phyloP scores from a whole-genome alignment of 2,329 filamentous ascomycete genomes.

The Hypoxylon sp. region DNA sequence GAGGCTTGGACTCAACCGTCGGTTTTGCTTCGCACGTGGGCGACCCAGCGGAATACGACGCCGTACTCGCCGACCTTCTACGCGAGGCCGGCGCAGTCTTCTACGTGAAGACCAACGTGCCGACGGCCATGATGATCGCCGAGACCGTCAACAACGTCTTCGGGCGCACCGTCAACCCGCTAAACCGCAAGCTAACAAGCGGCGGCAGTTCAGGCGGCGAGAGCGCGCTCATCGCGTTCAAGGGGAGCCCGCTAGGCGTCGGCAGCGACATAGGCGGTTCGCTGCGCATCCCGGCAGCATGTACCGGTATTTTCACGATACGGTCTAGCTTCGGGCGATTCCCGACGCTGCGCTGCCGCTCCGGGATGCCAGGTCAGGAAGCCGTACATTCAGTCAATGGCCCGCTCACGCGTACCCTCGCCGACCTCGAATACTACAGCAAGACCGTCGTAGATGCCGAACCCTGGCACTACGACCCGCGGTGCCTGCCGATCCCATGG shows the following conservation, averaged over 20 bases:
- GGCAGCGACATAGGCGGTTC: slow-evolving; percentile 56
- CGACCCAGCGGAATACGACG: slow-evolving; percentile 65
- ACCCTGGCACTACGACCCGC: slow-evolving; percentile 72
- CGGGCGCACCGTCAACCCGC: slow-evolving; percentile 74
- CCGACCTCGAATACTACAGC: slow-evolving; percentile 70
- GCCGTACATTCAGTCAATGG: slow-evolving; percentile 75
- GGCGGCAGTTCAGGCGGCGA: slow-evolving; percentile 79
- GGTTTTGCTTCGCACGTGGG: slow-evolving; percentile 75
- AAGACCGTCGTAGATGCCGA: slow-evolving; percentile 64
- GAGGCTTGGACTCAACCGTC: slow-evolving; percentile 72
- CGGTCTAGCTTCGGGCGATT: slow-evolving; percentile 69
- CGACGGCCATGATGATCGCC: slow-evolving; percentile 78
- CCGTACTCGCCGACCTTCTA: slow-evolving; percentile 61
- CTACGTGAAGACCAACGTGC: slow-evolving; percentile 71
- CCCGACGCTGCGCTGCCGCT: slow-evolving; percentile 67
- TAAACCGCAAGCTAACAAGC: slow-evolving; percentile 70
- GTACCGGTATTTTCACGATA: slow-evolving; percentile 53
- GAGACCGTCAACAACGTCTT: slow-evolving; percentile 77
- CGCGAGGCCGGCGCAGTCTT: slow-evolving; percentile 66
- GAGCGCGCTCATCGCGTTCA: slow-evolving; percentile 72
- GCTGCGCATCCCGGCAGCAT: slow-evolving; percentile 55
- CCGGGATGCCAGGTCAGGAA: slow-evolving; percentile 76
- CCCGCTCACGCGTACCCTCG: slow-evolving; percentile 70
- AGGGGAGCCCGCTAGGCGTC: slow-evolving; percentile 71
- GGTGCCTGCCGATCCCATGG: slow-evolving; percentile 73